Conservation (phyloP, 805 yeast species). For the Candida yuanshanica region DNA sequence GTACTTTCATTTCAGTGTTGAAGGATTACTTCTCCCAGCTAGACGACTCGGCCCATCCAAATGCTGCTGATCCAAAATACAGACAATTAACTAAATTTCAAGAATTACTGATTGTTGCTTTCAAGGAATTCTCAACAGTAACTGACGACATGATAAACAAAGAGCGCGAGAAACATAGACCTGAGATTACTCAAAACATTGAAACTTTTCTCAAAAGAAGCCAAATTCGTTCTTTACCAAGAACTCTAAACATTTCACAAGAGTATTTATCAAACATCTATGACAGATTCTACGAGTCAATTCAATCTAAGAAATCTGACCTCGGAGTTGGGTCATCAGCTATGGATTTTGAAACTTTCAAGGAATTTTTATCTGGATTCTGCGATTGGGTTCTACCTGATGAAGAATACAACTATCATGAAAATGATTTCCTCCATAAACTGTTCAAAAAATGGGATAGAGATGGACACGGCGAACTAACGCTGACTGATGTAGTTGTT, state of each 20-base stretch:
- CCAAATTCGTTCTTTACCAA: conserved; percentile 80
- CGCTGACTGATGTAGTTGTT: conserved; percentile 60
- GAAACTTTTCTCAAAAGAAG: conserved; percentile 89
- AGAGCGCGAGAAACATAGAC: conserved; percentile 65
- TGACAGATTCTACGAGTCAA: conserved; percentile 75
- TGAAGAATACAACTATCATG: conserved; percentile 31
- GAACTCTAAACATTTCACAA: conserved; percentile 52
- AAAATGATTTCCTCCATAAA: conserved; percentile 48
- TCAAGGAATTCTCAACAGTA: conserved; percentile 79
- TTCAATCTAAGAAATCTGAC: conserved; percentile 56
- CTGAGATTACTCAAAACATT: conserved; percentile 76
- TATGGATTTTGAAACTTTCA: conserved; percentile 71
- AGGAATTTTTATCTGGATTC: conserved; percentile 68
- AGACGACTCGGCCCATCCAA: conserved; percentile 76
- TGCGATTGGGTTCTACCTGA: conserved; percentile 65
- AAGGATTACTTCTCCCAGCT: conserved; percentile 75
- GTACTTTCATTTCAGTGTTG: conserved; percentile 78
- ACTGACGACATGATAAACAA: conserved; percentile 68
- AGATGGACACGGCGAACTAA: conserved; percentile 46
- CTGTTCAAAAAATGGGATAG: conserved; percentile 70
- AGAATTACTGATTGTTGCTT: conserved; percentile 84
- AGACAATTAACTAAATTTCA: conserved; percentile 79
- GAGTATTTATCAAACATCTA: conserved; percentile 67
- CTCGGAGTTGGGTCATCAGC: conserved; percentile 52
- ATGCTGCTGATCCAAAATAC: conserved; percentile 55